Percentiles rank a stretch among this genome's conserved stretches.
Conservation (phyloP, 768 basidiomycete genomes). For the Suillus tomentosus region DNA sequence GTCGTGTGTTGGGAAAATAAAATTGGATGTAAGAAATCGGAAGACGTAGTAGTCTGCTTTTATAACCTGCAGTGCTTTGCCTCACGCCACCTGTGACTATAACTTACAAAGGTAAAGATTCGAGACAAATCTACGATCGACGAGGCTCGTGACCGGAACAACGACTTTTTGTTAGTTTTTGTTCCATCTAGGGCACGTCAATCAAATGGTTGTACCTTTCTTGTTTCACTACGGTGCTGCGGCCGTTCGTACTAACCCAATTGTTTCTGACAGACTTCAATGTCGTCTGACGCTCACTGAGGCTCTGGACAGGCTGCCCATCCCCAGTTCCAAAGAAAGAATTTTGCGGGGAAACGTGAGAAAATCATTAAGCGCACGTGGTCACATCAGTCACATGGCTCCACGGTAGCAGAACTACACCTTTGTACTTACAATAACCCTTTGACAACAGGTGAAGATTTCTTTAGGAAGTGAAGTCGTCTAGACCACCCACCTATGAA, state of each 20-base stretch:
- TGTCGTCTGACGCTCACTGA: background rate
- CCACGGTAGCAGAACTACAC: background rate
- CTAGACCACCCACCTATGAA: constrained; percentile 19
- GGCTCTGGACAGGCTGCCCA: too few relatives aligned
- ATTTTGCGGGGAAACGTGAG: constrained; percentile 33
- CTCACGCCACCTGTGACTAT: constrained; percentile 13
- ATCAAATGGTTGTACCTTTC: background rate
- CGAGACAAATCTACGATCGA: constrained; percentile 4
- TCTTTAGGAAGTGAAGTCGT: constrained; percentile 16
- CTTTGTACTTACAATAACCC: constrained; percentile 4
- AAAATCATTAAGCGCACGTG: constrained; percentile 19
- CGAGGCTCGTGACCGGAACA: constrained; percentile 12
- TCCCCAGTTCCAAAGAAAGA: background rate
- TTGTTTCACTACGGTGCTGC: constrained; percentile 4
- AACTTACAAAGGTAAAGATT: constrained; percentile 8
- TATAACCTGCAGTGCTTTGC: constrained; percentile 17
- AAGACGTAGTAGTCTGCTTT: constrained; percentile 17
- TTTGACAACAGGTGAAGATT: background rate
- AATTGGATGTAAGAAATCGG: constrained; percentile 2
- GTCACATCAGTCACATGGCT: background rate
- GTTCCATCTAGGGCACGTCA: background rate
- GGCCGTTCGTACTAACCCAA: background rate
- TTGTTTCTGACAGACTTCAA: background rate
- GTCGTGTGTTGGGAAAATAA: background rate
- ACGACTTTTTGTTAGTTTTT: background rate